A percentile compares a stretch with the other conserved stretches of the same genome.
These are phyloP conservation scores for Vanderwaltozyma polyspora DNA, from an alignment of 805 yeast genomes.

Conservation along the genomic window DNA sequence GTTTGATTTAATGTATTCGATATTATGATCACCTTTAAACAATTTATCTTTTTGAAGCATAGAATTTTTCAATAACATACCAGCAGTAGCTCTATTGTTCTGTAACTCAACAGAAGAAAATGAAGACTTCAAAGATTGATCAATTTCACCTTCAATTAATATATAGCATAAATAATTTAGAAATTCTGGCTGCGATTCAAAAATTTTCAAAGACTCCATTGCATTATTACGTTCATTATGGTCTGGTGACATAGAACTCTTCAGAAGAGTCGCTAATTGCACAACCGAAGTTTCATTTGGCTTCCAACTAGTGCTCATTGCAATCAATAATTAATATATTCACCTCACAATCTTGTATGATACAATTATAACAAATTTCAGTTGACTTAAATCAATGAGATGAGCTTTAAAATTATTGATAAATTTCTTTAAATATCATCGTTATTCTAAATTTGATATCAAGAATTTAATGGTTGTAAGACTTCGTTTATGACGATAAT, in stretches of 20 bases:
- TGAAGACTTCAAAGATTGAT: slow-evolving; percentile 30
- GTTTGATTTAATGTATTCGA: slow-evolving; percentile 34
- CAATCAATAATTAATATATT: too few relatives aligned
- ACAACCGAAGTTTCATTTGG: slow-evolving; percentile 52
- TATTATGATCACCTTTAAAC: slow-evolving; percentile 17
- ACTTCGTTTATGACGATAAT: too few relatives aligned
- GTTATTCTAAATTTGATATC: too few relatives aligned
- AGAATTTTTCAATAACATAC: slow-evolving; percentile 70
- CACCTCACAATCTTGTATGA: too few relatives aligned
- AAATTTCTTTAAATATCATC: too few relatives aligned
- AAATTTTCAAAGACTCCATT: slow-evolving; percentile 59
- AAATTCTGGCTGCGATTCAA: slow-evolving; percentile 62
- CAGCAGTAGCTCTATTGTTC: slow-evolving; percentile 68
- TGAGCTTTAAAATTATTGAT: too few relatives aligned
- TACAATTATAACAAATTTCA: too few relatives aligned
- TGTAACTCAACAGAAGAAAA: slow-evolving; percentile 16
- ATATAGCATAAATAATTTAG: slow-evolving; percentile 69
- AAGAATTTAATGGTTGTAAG: too few relatives aligned
- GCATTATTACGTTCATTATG: slow-evolving; percentile 50
- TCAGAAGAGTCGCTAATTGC: slow-evolving; percentile 56
- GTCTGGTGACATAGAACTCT: slow-evolving; percentile 59
- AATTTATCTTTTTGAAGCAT: slow-evolving; percentile 32
- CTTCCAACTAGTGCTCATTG: slow-evolving; percentile 36
- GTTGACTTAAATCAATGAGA: background rate
- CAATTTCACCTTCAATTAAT: slow-evolving; percentile 42